phyloP scores from a whole-genome alignment of 306 rosid species.

The Cyclanthera cordifolia region DNA sequence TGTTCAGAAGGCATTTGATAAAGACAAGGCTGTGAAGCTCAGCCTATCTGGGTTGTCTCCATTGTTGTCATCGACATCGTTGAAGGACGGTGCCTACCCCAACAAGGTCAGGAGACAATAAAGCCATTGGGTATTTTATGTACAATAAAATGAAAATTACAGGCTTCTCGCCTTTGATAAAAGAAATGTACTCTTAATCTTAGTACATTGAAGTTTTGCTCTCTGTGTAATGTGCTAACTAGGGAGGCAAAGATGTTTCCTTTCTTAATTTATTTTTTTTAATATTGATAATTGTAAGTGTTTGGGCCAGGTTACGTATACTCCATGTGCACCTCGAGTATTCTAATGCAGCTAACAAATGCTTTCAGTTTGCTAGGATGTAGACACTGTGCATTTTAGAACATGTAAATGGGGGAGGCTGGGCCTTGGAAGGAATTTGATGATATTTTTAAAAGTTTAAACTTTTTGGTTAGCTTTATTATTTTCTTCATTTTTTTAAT shows the following conservation, averaged over 20 bases:
- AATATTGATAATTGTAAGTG: no score
- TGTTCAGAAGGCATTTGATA: slow-evolving; percentile 35
- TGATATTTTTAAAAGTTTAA: not conserved
- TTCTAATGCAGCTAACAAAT: not conserved
- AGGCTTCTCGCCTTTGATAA: not conserved
- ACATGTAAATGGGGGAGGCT: not conserved
- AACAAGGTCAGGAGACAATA: not conserved
- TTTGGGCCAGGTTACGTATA: no score
- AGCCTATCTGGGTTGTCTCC: slow-evolving; percentile 23
- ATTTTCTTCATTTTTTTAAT: no score
- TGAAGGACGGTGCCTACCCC: slow-evolving; percentile 15
- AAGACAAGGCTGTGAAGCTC: slow-evolving; percentile 36
- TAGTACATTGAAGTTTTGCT: not conserved
- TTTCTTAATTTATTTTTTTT: not conserved
- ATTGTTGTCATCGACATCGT: slow-evolving; percentile 23
- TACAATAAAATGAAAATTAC: slow-evolving; percentile 9
- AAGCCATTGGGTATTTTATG: slow-evolving; percentile 9
- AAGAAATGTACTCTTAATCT: not conserved
- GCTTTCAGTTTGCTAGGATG: not conserved
- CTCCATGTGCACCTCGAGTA: no score
- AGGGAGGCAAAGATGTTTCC: not conserved
- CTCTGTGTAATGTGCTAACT: slow-evolving; percentile 3
- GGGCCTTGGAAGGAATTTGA: not conserved
- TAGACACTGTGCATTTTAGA: not conserved
- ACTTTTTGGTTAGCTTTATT: no score